Conservation (phyloP, 441 rosid genomes). For the Erysimum pusillum region DNA sequence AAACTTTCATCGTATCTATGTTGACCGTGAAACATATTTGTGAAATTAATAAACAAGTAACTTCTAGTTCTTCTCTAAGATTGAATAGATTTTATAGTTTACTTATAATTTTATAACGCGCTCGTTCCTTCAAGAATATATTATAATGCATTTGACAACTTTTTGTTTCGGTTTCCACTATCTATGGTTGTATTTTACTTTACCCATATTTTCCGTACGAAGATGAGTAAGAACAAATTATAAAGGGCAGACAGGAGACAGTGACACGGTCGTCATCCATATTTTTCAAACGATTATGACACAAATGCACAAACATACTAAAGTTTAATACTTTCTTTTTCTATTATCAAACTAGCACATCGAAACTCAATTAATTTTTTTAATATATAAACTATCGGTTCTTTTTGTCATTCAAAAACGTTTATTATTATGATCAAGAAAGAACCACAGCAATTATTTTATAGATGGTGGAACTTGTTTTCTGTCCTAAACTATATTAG, state of each 20-base stretch:
- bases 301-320: background rate
- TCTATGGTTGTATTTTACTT: constrained; percentile 20
- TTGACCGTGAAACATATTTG: background rate
- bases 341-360: background rate
- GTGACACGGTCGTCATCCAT: background rate
- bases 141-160: constrained; percentile 24
- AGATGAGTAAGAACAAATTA: constrained; percentile 24
- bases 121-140: constrained; percentile 9
- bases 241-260: constrained; percentile 14
- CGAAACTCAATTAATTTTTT: background rate
- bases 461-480: too few species aligned
- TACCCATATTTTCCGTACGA: constrained; percentile 24
- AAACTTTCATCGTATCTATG: background rate
- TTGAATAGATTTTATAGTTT: background rate
- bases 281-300: constrained; percentile 22
- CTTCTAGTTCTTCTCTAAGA: constrained; percentile 18
- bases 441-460: too few species aligned
- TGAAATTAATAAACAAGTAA: background rate
- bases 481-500: too few species aligned
- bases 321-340: background rate
- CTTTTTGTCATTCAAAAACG: background rate
- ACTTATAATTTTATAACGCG: background rate
- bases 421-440: too few species aligned
- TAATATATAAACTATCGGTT: background rate
- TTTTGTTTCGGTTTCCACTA: constrained; percentile 41